Evolutionary conservation across 495 filamentous ascomycete genomes (phyloP), one percentile per base, ranked within the genome.

Genomic region (Immersiella caudata): DNA sequence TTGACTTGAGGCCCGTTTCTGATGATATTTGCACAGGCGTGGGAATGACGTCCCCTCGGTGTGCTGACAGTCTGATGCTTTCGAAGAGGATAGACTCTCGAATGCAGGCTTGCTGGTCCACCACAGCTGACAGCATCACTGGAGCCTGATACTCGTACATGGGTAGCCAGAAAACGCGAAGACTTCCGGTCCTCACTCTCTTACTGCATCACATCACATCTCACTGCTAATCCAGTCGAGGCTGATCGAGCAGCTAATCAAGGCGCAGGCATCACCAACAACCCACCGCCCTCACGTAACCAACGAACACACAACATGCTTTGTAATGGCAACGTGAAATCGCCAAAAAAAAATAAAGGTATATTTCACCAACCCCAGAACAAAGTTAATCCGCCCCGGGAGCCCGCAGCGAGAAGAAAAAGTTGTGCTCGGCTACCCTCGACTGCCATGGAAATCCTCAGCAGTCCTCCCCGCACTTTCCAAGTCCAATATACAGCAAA

Each of bases 301-400:
- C 21, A 55, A 26, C 21, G 21, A 55, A 22, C 21, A 29, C 56
- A 59, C 20, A 27, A 27, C 24, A 29, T 18, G 25, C 29, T 18
- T 2, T 60, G 57, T 60, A 22, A 1, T 60, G 57, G 57, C 57
- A 36, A 60, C 29, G 25, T 16, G 26, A n/a, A 40, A 29, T 60
- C 29, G 26, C 57, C 57, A 60, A 60, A 60, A 36, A 35, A 46
- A 62, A 58, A 24, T 21, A n/a, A n/a, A 57, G 12, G 60, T 62
- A 50, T 62, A 62, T 62, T 46, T 62, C 60, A 62, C 60, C 60
- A 62, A 50, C 21, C 11, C 21, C 60, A 62, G 20, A 62, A 62
- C 56, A 22, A 27, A 27, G 20, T 9, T 46, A 21, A 29, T 35
- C 59, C 27, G 60, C 36, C 60, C 60, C 36, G 35, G 40, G 60